Base-by-base conservation (phyloP, 345 rosid genomes). In the Chamaenerion angustifolium region DNA sequence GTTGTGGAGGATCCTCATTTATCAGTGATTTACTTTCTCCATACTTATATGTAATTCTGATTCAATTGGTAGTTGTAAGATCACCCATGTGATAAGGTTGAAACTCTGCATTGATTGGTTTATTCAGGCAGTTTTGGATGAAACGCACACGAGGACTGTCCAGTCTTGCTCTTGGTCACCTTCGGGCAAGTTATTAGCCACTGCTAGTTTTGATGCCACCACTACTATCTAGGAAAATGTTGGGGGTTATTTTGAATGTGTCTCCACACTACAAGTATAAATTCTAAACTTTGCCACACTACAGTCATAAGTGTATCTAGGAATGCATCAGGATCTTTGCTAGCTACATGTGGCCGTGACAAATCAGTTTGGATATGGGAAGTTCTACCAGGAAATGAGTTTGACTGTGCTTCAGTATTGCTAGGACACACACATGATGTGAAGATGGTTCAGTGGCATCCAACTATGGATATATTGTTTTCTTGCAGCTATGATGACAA, bases 341-440 rank as follows among this genome's bases (percentile, higher is more conserved):
- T 92, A 51, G 93, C 96, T 11, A 82, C 96, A 0, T 92, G 93
- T 65, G 75, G 98, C 63, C 68, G 98, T 69, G 95, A 92, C 59
- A 87, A 82, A 66, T 76, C 94, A 48, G 95, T 82, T 48, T 87
- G 98, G 96, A 80, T 92, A 43, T 92, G 98, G 96, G 98, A 87
- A 72, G 82, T 75, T 9, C 70, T 76, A 72, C 82, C 80, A 3
- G 93, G 81, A 50, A 84, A 83, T 56, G 98, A 92, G 53, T 87
- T 73, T 48, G 96, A 87, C 19, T 83, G 93, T 59, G 83, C 71
- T 65, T 67, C 90, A 11, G 93, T 87, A 48, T 69, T 87, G 75
- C 89, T 66, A 72, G 96, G 89, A n/a, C 98, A 92, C 55, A 68
- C 86, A 17, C 94, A 92, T 59, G 96, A 87, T 73, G 98, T 92